Base-by-base conservation (phyloP, 208 protist species). In the Balamuthia mandrillaris region DNA sequence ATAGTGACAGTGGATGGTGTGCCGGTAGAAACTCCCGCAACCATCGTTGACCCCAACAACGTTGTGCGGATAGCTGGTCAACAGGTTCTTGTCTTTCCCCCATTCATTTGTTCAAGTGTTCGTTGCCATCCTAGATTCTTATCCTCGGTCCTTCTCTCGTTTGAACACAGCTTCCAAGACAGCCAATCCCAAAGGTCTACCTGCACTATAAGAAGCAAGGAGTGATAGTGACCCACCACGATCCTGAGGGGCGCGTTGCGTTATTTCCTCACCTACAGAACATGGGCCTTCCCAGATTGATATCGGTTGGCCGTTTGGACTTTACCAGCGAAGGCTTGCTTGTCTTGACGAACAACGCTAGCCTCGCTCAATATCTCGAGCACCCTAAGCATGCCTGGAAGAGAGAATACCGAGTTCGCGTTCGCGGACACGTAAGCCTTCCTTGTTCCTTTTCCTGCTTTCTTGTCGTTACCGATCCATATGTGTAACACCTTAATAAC, bases 321-420 rank as follows among this genome's bases (percentile, higher is more conserved):
- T 79, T 61, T 33, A 58, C 70, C 9, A 79, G 45, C 45, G 70
- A 79, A 29, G 70, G 70, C 44, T 49, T 79, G 21, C 47, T 79
- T 27, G 47, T 79, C 18, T 49, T 79, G 6, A 79, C 70, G 27
- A 79, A 79, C 31, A 52, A 79, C 70, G 70, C 47, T 18, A 9
- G 47, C 45, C 33, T 79, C 9, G 70, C 70, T 24, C 70, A 58
- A 24, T 35, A 52, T 18, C 41, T 79, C 16, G 70, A 79, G 33
- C 70, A 60, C 12, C 70, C 70, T n/a, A 58, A 37, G 6, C 52
- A 58, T 33, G 47, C n/a, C 31, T 58, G 35, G 12, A 33, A 60
- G 45, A 21, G 70, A 2, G 44, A 79, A 49, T 79, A 79, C 70
- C 12, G 33, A 44, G 70, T 58, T 21, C 14, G 70, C 14, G 27